Percentiles rank a stretch among this genome's conserved stretches.
Evolutionary conservation across 2,329 filamentous ascomycete genomes (phyloP).

Genomic region (Mollisia scopiformis): DNA sequence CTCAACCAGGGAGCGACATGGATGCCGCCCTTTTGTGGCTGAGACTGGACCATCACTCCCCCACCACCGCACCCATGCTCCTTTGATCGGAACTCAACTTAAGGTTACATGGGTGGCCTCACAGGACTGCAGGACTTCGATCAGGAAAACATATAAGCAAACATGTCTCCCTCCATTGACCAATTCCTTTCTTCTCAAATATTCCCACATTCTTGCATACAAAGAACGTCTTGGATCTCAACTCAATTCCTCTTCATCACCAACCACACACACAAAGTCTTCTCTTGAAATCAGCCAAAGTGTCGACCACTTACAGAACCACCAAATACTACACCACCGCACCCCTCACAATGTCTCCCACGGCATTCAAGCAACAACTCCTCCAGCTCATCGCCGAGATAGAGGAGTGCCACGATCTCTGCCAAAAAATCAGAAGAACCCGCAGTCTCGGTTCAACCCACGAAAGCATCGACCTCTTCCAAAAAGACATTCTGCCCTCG

Average conservation of each 20-base stretch:
- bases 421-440: conserved; percentile 16
- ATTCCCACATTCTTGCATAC: background rate
- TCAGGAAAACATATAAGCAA: background rate
- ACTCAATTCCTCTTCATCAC: background rate
- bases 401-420: conserved; percentile 18
- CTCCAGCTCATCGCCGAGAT: conserved; percentile 16
- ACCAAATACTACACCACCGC: conserved; percentile 4
- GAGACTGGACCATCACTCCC: background rate
- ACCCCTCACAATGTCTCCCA: conserved; percentile 20
- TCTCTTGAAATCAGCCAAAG: conserved; percentile 8
- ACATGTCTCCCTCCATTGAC: background rate
- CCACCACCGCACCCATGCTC: background rate
- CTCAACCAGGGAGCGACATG: too few species aligned
- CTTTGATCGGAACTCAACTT: background rate
- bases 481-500: conserved; percentile 12
- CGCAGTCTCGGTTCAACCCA: conserved; percentile 19
- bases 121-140: background rate
- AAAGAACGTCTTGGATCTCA: background rate
- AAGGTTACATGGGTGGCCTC: conserved; percentile 1
- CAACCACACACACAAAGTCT: background rate
- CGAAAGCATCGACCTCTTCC: conserved; percentile 19
- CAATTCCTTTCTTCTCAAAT: conserved; percentile 3
- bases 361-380: conserved; percentile 23
- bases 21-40: background rate
- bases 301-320: conserved; percentile 5